These are phyloP conservation scores for sunflower (Helianthus annuus) DNA, from an alignment of 129 eudicot species.

Conservation along the genomic window DNA sequence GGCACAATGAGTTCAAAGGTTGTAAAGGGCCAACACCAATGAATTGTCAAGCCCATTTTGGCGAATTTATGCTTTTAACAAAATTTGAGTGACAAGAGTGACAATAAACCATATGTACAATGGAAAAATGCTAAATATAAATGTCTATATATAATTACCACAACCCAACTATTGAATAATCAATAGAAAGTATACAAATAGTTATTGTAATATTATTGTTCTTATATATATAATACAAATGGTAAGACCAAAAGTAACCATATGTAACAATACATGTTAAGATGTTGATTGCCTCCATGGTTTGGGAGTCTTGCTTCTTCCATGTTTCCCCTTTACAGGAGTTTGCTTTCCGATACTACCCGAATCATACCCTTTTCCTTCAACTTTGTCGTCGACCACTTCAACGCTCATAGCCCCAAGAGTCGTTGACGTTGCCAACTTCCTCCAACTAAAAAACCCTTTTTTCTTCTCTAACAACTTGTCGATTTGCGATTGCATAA, in stretches of 20 bases:
- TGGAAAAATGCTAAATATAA: neutral
- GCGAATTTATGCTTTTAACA: too few species aligned
- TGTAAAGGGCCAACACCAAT: neutral
- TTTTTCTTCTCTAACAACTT: slow-evolving; percentile 57
- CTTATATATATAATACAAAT: slow-evolving; percentile 11
- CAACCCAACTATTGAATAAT: neutral
- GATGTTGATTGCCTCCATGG: slow-evolving; percentile 36
- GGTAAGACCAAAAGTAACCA: slow-evolving; percentile 4
- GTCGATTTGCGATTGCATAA: slow-evolving; percentile 69
- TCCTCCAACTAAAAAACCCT: slow-evolving; percentile 71
- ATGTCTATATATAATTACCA: neutral
- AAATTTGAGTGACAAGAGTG: neutral
- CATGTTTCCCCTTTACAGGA: slow-evolving; percentile 45
- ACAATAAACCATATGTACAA: neutral
- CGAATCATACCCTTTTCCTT: slow-evolving; percentile 36
- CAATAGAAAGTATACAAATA: neutral
- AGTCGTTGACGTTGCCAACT: slow-evolving; percentile 27
- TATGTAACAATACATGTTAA: slow-evolving; percentile 12
- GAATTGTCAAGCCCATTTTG: neutral
- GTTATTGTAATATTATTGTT: neutral
- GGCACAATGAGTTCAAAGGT: too few species aligned
- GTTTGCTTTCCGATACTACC: slow-evolving; percentile 52
- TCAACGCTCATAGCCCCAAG: slow-evolving; percentile 35
- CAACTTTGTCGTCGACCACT: slow-evolving; percentile 34
- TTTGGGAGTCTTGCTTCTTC: slow-evolving; percentile 24